These are phyloP conservation scores for Turnera subulata DNA, from an alignment of 345 rosid genomes.

Conservation along the genomic window DNA sequence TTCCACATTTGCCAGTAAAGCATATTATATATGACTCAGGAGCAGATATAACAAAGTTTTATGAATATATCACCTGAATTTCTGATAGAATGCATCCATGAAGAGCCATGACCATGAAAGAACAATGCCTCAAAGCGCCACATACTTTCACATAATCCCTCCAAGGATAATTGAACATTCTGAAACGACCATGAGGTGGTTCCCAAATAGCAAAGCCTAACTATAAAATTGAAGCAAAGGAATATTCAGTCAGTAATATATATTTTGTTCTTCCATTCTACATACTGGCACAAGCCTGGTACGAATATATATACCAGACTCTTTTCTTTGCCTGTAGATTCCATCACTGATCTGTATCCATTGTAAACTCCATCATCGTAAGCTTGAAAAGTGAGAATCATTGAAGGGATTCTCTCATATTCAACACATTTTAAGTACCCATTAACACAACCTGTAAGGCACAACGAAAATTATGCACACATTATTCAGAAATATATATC, in stretches of 20 bases:
- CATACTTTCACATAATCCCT: constrained; percentile 63
- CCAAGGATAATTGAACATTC: constrained; percentile 71
- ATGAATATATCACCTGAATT: constrained; percentile 55
- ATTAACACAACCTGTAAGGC: constrained; percentile 59
- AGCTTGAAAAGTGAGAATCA: constrained; percentile 77
- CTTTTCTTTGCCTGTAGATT: constrained; percentile 75
- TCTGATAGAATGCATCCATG: constrained; percentile 89
- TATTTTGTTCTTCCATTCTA: too few species aligned
- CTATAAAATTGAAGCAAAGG: constrained; percentile 28
- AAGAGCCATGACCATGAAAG: constrained; percentile 92
- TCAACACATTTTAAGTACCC: constrained; percentile 71
- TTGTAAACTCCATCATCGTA: constrained; percentile 76
- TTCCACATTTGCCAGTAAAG: too few species aligned
- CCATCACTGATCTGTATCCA: constrained; percentile 77
- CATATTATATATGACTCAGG: too few species aligned
- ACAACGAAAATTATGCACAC: not conserved
- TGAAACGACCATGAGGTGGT: constrained; percentile 86
- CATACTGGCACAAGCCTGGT: constrained; percentile 8
- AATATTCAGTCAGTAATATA: too few species aligned
- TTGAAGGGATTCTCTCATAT: constrained; percentile 76
- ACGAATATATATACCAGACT: constrained; percentile 39
- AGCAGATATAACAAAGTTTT: too few species aligned
- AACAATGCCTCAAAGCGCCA: constrained; percentile 82
- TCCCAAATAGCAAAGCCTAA: constrained; percentile 80
- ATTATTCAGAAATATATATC: not conserved